phyloP scores from a whole-genome alignment of 805 yeast species.

The Blastobotrys attinorum region DNA sequence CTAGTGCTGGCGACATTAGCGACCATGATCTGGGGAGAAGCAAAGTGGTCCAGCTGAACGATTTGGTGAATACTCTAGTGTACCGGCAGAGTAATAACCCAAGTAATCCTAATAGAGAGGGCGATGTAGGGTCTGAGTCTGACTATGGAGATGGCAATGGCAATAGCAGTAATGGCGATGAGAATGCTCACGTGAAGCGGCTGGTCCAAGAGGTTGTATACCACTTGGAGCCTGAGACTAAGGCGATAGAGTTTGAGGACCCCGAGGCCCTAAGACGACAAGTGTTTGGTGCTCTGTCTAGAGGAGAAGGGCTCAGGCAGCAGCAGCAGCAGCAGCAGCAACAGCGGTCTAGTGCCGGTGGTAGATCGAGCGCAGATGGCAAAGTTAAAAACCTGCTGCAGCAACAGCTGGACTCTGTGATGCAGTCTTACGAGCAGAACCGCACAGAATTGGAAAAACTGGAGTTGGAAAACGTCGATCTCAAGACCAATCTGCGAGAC shows the following conservation, averaged over 20 bases:
- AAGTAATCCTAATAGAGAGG: no score
- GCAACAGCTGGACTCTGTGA: slow-evolving; percentile 15
- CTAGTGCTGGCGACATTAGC: background rate
- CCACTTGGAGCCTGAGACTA: slow-evolving; percentile 7
- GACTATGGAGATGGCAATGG: background rate
- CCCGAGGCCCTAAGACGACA: slow-evolving; percentile 3
- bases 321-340: background rate
- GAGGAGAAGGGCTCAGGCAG: slow-evolving; percentile 1
- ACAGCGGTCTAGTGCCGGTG: background rate
- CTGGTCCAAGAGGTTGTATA: slow-evolving; percentile 5
- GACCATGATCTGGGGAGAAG: no score
- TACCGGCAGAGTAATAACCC: background rate
- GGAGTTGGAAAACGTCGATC: slow-evolving; percentile 21
- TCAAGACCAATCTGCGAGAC: slow-evolving; percentile 18
- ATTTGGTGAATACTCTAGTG: background rate
- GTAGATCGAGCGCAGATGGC: background rate
- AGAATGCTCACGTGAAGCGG: slow-evolving; percentile 1
- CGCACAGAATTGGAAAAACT: slow-evolving; percentile 18
- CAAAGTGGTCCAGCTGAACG: background rate
- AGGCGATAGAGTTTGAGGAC: background rate
- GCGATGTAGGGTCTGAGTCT: background rate
- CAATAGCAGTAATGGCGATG: background rate
- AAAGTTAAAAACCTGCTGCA: slow-evolving; percentile 12
- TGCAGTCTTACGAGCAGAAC: slow-evolving; percentile 16
- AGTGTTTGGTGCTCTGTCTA: slow-evolving; percentile 1